A percentile compares a stretch with the other conserved stretches of the same genome.
Evolutionary conservation across 2,329 filamentous ascomycete species (phyloP).

Genomic region (Trichoderma arundinaceum): DNA sequence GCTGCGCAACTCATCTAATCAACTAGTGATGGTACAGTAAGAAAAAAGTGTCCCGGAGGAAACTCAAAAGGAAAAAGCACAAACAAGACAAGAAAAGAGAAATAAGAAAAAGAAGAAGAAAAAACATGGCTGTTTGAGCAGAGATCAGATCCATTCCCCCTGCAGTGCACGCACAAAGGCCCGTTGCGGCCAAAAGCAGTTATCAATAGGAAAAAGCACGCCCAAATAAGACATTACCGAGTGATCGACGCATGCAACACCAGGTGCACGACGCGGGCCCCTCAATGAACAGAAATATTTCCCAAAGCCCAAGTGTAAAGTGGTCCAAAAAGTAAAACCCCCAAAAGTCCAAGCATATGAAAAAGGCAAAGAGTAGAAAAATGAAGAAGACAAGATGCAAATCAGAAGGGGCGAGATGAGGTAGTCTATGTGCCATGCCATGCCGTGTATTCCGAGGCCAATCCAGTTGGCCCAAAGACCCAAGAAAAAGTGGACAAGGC

Average conservation of each 20-base stretch:
- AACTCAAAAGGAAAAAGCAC: not conserved
- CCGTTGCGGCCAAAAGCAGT: not conserved
- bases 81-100: not conserved
- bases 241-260: conserved; percentile 27
- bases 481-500: conserved; percentile 22
- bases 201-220: conserved; percentile 4
- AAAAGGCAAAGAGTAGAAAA: conserved; percentile 3
- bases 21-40: conserved; percentile 20
- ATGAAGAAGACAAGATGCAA: conserved; percentile 8
- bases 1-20: conserved; percentile 31
- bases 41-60: not conserved
- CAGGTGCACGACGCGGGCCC: conserved; percentile 32
- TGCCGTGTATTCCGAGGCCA: conserved; percentile 32
- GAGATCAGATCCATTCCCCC: conserved; percentile 17
- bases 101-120: not conserved
- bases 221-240: conserved; percentile 33
- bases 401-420: conserved; percentile 30
- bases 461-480: conserved; percentile 31
- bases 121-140: conserved; percentile 20
- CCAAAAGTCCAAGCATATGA: conserved; percentile 15
- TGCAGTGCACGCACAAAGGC: conserved; percentile 13
- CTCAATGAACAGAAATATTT: conserved; percentile 3
- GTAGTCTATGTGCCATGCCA: conserved; percentile 31
- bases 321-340: conserved; percentile 9
- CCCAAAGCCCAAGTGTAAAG: conserved; percentile 20